These are phyloP conservation scores for Paspalum vaginatum DNA, from an alignment of 176 grass and related monocot genomes.

Conservation along the genomic window DNA sequence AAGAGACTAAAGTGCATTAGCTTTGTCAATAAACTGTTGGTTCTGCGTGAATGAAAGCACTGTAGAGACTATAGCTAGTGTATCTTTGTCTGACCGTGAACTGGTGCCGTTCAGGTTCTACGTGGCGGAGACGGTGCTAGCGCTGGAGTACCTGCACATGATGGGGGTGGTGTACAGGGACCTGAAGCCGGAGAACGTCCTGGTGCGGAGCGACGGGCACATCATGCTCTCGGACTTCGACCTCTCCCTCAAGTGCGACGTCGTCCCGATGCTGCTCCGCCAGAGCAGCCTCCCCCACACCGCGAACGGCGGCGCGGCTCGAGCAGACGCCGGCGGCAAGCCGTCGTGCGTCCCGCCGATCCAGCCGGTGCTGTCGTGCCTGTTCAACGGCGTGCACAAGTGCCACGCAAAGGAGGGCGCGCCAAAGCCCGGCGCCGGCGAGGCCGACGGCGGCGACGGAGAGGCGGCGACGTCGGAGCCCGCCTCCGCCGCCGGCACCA, in stretches of 20 bases:
- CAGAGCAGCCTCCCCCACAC: constrained; percentile 30
- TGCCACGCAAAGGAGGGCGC: constrained; percentile 43
- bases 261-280: constrained; percentile 68
- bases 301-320: not conserved
- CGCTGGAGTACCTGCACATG: constrained; percentile 96
- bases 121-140: constrained; percentile 80
- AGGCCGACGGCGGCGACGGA: not conserved
- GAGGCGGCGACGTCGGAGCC: not conserved
- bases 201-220: constrained; percentile 83
- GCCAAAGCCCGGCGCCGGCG: not conserved
- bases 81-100: not conserved
- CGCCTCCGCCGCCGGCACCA: not conserved
- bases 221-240: constrained; percentile 99
- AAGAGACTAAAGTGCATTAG: not conserved
- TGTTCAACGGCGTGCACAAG: constrained; percentile 64
- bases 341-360: constrained; percentile 72
- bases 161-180: constrained; percentile 98
- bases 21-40: not conserved
- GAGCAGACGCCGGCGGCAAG: not conserved
- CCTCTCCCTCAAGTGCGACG: constrained; percentile 87
- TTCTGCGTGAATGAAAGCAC: not conserved
- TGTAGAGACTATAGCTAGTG: not conserved
- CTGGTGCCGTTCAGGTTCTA: constrained; percentile 66
- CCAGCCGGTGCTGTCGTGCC: constrained; percentile 87
- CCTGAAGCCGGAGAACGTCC: constrained; percentile 93